Conservation (phyloP, 331 rosid species). For the Dryas integrifolia region DNA sequence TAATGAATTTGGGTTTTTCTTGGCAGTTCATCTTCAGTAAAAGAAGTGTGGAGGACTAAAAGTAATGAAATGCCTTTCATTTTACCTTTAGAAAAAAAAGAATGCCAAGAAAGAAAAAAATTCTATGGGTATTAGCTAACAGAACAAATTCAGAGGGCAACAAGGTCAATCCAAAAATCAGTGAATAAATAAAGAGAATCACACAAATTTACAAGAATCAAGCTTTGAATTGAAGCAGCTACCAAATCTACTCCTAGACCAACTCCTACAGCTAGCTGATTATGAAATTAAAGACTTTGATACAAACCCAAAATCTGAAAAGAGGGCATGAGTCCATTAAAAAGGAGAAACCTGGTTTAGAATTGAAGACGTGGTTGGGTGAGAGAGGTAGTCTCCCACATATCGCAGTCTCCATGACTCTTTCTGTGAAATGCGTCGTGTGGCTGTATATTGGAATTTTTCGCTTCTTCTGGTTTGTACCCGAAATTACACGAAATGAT, state of each 20-base stretch:
- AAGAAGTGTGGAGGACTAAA: too few species aligned
- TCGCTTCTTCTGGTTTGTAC: not conserved
- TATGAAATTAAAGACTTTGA: not conserved
- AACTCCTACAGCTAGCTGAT: too few species aligned
- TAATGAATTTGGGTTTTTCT: not conserved
- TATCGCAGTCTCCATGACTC: slow-evolving; percentile 62
- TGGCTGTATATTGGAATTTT: not conserved
- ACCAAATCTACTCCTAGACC: not conserved
- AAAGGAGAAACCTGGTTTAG: slow-evolving; percentile 41
- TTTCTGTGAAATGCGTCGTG: not conserved
- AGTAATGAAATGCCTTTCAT: not conserved
- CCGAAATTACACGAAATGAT: not conserved
- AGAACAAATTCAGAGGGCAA: not conserved
- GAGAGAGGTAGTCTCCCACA: slow-evolving; percentile 62
- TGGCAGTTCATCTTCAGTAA: not conserved
- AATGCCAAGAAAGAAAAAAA: not conserved
- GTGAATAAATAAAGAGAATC: not conserved
- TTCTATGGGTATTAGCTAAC: too few species aligned
- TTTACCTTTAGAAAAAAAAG: not conserved
- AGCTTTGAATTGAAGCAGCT: not conserved
- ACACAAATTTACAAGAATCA: not conserved
- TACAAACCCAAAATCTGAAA: slow-evolving; percentile 1
- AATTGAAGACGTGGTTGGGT: slow-evolving; percentile 53
- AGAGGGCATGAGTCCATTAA: not conserved
- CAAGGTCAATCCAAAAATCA: not conserved